Evolutionary conservation across 2,329 filamentous ascomycete species (phyloP).

Genomic region (Hypocreales sp.): DNA sequence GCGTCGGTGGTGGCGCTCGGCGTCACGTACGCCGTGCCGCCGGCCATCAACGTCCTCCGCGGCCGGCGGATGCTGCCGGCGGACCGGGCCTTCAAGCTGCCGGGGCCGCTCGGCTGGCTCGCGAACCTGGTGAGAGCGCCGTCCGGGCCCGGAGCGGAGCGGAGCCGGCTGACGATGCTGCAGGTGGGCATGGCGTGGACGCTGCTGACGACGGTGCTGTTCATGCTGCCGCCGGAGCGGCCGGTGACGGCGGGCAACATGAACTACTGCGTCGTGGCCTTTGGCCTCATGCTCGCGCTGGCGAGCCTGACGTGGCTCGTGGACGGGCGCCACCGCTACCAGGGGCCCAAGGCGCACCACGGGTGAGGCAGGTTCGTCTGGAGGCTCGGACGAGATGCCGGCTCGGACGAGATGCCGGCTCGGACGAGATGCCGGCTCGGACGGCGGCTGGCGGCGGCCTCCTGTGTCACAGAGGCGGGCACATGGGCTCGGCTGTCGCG

Average conservation of each 20-base stretch:
- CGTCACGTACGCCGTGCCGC: conserved; percentile 61
- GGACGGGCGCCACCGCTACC: conserved; percentile 32
- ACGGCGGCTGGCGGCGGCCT: no score
- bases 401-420: no score
- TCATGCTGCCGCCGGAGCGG: conserved; percentile 55
- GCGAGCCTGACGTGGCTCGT: conserved; percentile 27
- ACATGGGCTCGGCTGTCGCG: no score
- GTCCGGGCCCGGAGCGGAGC: no score
- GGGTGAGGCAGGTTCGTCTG: not conserved
- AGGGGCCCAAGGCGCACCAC: conserved; percentile 14
- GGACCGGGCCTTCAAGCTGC: conserved; percentile 19
- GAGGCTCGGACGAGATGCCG: no score
- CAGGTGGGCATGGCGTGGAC: conserved; percentile 45
- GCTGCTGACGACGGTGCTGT: conserved; percentile 56
- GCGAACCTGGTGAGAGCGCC: conserved; percentile 12
- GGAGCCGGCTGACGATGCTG: no score
- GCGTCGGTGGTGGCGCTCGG: conserved; percentile 60
- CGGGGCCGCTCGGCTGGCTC: conserved; percentile 19
- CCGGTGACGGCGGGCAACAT: conserved; percentile 52
- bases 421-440: no score
- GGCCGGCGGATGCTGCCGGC: conserved; percentile 51
- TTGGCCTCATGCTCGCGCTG: conserved; percentile 30
- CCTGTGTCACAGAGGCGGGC: no score
- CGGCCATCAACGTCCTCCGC: conserved; percentile 51
- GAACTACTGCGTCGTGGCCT: conserved; percentile 40